Conservation (phyloP, 2,329 filamentous ascomycete species). For the Coniosporium tulheliwenetii region DNA sequence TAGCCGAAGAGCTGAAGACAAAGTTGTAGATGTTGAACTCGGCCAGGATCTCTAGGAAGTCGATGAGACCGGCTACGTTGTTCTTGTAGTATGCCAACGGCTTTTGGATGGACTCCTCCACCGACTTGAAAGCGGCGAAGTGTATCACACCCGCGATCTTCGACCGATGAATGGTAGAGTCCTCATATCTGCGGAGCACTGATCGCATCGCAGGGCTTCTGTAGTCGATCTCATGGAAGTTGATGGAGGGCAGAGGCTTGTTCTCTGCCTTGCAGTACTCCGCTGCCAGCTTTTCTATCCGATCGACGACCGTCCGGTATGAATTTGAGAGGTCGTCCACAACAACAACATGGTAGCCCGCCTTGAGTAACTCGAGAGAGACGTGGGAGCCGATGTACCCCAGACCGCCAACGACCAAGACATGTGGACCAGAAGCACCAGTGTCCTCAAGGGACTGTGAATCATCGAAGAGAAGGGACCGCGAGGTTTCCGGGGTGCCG, state of each 20-base stretch:
- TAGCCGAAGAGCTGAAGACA: conserved; percentile 53
- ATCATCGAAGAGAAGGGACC: conserved; percentile 30
- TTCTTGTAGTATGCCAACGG: conserved; percentile 52
- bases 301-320: conserved; percentile 20
- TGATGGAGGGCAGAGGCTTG: conserved; percentile 25
- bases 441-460: conserved; percentile 9
- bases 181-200: conserved; percentile 20
- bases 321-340: conserved; percentile 31
- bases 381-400: conserved; percentile 43
- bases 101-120: conserved; percentile 44
- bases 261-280: conserved; percentile 22
- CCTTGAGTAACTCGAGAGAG: conserved; percentile 36
- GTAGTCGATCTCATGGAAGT: conserved; percentile 33
- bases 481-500: conserved; percentile 28
- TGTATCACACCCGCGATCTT: conserved; percentile 49
- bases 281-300: conserved; percentile 18
- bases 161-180: conserved; percentile 22
- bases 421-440: conserved; percentile 18
- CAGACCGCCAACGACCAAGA: conserved; percentile 37
- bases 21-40: conserved; percentile 48
- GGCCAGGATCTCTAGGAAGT: conserved; percentile 40
- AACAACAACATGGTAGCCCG: conserved; percentile 36
- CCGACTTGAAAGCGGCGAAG: conserved; percentile 53
- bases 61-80: conserved; percentile 45
- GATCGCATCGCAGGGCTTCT: conserved; percentile 24